Evolutionary conservation across 176 grass and related monocot species (phyloP).

Genomic region (Triticum dicoccoides): DNA sequence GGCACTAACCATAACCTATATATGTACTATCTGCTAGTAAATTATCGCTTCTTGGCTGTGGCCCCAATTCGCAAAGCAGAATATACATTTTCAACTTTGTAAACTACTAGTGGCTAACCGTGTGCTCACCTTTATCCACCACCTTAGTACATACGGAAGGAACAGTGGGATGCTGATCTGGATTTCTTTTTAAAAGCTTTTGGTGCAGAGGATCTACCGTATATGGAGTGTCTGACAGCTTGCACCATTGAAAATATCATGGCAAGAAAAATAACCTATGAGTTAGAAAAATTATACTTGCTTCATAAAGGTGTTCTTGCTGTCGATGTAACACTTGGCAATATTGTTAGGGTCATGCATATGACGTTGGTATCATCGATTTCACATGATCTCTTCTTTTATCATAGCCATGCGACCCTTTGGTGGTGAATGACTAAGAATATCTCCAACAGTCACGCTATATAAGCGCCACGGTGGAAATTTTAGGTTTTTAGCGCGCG

Average conservation of each 20-base stretch:
- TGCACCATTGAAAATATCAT: background rate
- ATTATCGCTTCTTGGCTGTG: conserved; percentile 6
- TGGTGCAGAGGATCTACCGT: conserved; percentile 5
- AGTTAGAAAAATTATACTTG: background rate
- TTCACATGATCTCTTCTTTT: background rate
- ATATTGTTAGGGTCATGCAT: background rate
- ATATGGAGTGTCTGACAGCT: conserved; percentile 22
- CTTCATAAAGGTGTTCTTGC: background rate
- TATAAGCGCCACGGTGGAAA: no score
- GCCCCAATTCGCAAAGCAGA: conserved; percentile 14
- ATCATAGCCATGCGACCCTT: background rate
- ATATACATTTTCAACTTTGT: conserved; percentile 39
- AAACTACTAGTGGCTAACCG: conserved; percentile 15
- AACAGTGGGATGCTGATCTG: conserved; percentile 10
- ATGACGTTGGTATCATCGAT: background rate
- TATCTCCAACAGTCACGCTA: no score
- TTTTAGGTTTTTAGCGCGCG: no score
- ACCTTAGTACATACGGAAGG: background rate
- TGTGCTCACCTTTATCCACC: conserved; percentile 11
- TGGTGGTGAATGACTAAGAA: background rate
- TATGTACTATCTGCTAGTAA: background rate
- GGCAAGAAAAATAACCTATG: background rate
- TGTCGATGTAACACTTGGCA: background rate
- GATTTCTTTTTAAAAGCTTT: conserved; percentile 34
- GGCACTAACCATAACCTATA: background rate